phyloP scores from a whole-genome alignment of 768 basidiomycete species.

The Russula virescens region DNA sequence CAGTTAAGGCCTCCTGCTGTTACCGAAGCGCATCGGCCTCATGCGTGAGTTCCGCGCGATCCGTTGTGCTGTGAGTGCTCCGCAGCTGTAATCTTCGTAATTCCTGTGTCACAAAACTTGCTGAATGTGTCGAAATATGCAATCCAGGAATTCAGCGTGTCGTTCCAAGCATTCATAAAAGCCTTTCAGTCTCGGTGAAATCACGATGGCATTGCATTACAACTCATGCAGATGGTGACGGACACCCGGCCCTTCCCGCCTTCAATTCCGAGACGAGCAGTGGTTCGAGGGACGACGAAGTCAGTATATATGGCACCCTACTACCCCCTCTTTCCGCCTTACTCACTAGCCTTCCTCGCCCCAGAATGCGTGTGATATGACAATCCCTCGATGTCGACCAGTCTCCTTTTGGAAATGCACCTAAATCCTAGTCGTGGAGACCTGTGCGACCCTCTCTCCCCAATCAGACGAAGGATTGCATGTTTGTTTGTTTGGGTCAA shows the following conservation, averaged over 20 bases:
- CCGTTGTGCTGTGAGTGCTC: slow-evolving; percentile 61
- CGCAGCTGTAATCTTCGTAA: no score
- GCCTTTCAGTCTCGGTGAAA: slow-evolving; percentile 19
- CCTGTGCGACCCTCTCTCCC: slow-evolving; percentile 84
- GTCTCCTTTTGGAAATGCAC: slow-evolving; percentile 87
- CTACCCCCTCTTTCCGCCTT: no score
- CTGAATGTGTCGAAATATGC: no score
- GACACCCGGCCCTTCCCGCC: slow-evolving; percentile 26
- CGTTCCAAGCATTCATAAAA: slow-evolving; percentile 22
- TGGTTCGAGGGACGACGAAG: slow-evolving; percentile 40
- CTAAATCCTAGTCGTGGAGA: slow-evolving; percentile 87
- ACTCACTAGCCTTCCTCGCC: no score
- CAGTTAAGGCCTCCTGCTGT: slow-evolving; percentile 61
- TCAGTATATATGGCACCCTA: slow-evolving; percentile 28
- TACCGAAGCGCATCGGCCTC: slow-evolving; percentile 63
- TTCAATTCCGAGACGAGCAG: slow-evolving; percentile 24
- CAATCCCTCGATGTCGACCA: no score
- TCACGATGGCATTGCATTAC: slow-evolving; percentile 18
- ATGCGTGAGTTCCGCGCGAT: slow-evolving; percentile 75
- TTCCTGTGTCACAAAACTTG: no score
- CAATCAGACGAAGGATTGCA: slow-evolving; percentile 26
- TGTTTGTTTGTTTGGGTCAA: no score
- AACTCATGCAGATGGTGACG: slow-evolving; percentile 24
- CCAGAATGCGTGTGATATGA: no score
- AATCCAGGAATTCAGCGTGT: slow-evolving; percentile 18